Evolutionary conservation across 441 rosid genomes (phyloP).

Genomic region (Eutrema salsugineum): DNA sequence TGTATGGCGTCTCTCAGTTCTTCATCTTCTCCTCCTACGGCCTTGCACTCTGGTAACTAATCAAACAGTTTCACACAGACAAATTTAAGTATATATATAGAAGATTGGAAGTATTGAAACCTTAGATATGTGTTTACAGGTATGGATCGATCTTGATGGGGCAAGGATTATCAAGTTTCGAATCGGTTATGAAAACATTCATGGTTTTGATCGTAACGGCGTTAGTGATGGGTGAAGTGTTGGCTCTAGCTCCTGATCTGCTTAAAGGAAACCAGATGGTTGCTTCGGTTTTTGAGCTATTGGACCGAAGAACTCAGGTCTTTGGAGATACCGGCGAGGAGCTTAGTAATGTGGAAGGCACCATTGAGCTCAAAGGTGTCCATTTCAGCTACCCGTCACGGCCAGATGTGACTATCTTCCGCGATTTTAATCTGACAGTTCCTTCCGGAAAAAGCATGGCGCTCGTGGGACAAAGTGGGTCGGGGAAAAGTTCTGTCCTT

Average conservation of each 20-base stretch:
- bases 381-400: conserved; percentile 80
- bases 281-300: conserved; percentile 77
- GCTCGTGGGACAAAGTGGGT: conserved; percentile 90
- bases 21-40: conserved; percentile 96
- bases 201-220: conserved; percentile 95
- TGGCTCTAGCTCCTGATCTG: conserved; percentile 83
- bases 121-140: background rate
- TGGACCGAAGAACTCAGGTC: conserved; percentile 66
- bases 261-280: conserved; percentile 92
- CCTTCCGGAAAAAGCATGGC: conserved; percentile 76
- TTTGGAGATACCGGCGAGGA: conserved; percentile 68
- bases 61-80: background rate
- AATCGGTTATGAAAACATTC: conserved; percentile 85
- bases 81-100: background rate
- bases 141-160: conserved; percentile 92
- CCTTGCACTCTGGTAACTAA: conserved; percentile 68
- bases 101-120: background rate
- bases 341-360: conserved; percentile 55
- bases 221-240: conserved; percentile 90
- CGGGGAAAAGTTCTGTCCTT: conserved; percentile 87
- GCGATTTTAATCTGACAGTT: conserved; percentile 58
- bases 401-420: conserved; percentile 71
- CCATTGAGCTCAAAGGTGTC: conserved; percentile 63
- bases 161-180: conserved; percentile 70
- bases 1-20: conserved; percentile 89